Evolutionary conservation across 2,329 filamentous ascomycete genomes (phyloP), one percentile per base, ranked within the genome.

Genomic region (Diaporthe sp.): DNA sequence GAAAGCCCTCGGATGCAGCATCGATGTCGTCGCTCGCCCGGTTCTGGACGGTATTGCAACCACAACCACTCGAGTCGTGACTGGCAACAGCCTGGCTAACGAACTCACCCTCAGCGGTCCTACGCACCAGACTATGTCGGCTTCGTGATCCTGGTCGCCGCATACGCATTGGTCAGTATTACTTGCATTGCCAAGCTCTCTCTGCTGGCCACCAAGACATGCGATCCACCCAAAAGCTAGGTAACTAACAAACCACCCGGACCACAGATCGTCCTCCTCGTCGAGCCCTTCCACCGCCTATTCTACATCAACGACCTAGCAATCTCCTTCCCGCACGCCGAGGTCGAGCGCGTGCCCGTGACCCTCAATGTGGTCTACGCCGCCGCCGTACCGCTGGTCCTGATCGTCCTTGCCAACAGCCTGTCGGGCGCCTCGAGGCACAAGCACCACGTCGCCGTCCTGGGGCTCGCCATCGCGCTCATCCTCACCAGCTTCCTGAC

Each of bases 211-310:
- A 25, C 34, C 37, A 46, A 67, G 22, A 61, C 62, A 42, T 15
- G 12, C n/a, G 10, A 62, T 42, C 22, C 31, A 37, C 34, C 25
- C 57, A n/a, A 39, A 13, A n/a, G 57, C 53, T 57, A 59, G 34
- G 19, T 39, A 34, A 57, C 25, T 15, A 28, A 44, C 31, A 31
- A 65, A 19, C 39, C 42, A 3, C n/a, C n/a, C n/a, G 4, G 3
- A 19, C 37, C 81, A 78, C 81, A 94, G 89, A 88, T 95, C 58
- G 88, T 92, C 83, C 86, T 94, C 79, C 88, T 94, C 78, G 89
- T 94, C 79, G 92, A 93, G 76, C 97, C 97, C 0, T 98, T 98
- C 83, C 95, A 98, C 83, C 95, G 95, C 85, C 94, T 98, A 91
- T 98, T 99, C 86, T 94, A 92, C 78, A 90, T 98, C 77, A 94